A percentile compares a stretch with the other conserved stretches of the same genome.
Conservation (phyloP, 306 rosid genomes). For the Trichosanthes cucumerina region DNA sequence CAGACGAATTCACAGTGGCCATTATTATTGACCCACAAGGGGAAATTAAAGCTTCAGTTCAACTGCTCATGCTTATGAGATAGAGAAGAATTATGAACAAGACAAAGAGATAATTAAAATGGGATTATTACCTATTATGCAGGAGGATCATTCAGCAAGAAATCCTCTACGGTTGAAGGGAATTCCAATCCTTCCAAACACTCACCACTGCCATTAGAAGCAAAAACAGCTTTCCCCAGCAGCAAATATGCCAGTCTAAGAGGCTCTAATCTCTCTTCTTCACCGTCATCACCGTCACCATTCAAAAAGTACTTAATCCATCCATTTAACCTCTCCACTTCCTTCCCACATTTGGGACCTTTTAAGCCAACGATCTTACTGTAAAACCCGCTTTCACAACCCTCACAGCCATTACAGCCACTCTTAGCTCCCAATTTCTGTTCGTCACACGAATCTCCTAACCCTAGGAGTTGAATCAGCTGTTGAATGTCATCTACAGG, state of each 20-base stretch:
- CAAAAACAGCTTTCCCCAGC: slow-evolving; percentile 54
- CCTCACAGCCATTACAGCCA: slow-evolving; percentile 14
- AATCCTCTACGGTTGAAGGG: slow-evolving; percentile 61
- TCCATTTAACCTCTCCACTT: slow-evolving; percentile 58
- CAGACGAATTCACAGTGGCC: not conserved
- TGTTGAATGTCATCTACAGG: slow-evolving; percentile 35
- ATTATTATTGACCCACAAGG: not conserved
- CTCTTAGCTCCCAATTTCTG: not conserved
- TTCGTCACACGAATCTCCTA: slow-evolving; percentile 8
- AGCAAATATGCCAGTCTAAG: slow-evolving; percentile 73
- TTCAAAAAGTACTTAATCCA: slow-evolving; percentile 62
- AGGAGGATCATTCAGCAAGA: slow-evolving; percentile 62
- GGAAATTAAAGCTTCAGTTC: not conserved
- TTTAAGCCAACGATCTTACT: slow-evolving; percentile 62
- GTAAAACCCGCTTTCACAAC: slow-evolving; percentile 71
- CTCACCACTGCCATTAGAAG: slow-evolving; percentile 33
- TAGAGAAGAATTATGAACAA: not conserved
- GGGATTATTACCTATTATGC: slow-evolving; percentile 13
- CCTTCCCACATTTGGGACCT: slow-evolving; percentile 76
- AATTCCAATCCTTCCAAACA: slow-evolving; percentile 51
- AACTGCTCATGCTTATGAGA: not conserved
- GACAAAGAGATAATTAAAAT: not conserved
- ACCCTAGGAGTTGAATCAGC: slow-evolving; percentile 48
- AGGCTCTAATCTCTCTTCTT: slow-evolving; percentile 48
- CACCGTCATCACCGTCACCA: slow-evolving; percentile 32